Conservation (phyloP, 257 asterid species). For the Solanum commersonii region DNA sequence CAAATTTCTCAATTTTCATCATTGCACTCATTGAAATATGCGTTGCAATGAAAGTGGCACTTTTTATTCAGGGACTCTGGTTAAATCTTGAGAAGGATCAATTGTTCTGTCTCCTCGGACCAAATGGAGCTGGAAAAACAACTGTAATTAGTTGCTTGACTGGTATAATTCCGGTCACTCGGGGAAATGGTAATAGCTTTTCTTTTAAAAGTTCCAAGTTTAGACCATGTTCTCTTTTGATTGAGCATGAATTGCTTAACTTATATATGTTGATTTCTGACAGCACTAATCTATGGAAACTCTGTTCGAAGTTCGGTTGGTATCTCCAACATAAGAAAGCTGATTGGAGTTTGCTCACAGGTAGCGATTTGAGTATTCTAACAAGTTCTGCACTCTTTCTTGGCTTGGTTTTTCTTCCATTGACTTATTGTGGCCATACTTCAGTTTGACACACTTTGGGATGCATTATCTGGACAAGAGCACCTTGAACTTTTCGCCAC, state of each 20-base stretch:
- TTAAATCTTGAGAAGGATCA: constrained; percentile 30
- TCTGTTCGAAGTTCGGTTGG: constrained; percentile 18
- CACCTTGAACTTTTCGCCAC: constrained; percentile 33
- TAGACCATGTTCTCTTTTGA: not conserved
- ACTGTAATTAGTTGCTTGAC: constrained; percentile 30
- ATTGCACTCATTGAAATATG: not conserved
- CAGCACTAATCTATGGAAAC: constrained; percentile 23
- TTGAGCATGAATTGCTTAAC: not conserved
- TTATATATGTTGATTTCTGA: not conserved
- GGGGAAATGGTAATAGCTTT: constrained; percentile 22
- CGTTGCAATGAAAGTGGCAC: not conserved
- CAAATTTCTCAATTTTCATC: not conserved
- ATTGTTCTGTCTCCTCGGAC: constrained; percentile 25
- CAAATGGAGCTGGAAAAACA: constrained; percentile 41
- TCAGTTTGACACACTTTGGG: constrained; percentile 31
- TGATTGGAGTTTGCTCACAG: constrained; percentile 34
- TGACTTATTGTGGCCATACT: not conserved
- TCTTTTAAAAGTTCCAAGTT: not conserved
- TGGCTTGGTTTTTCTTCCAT: not conserved
- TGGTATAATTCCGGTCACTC: constrained; percentile 25
- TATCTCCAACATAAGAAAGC: constrained; percentile 18
- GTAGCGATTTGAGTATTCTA: not conserved
- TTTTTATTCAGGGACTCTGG: constrained; percentile 16
- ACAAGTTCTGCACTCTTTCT: not conserved
- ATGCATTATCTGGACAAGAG: constrained; percentile 19